phyloP scores from a whole-genome alignment of 345 rosid genomes.

The Arabidopsis arenosa region DNA sequence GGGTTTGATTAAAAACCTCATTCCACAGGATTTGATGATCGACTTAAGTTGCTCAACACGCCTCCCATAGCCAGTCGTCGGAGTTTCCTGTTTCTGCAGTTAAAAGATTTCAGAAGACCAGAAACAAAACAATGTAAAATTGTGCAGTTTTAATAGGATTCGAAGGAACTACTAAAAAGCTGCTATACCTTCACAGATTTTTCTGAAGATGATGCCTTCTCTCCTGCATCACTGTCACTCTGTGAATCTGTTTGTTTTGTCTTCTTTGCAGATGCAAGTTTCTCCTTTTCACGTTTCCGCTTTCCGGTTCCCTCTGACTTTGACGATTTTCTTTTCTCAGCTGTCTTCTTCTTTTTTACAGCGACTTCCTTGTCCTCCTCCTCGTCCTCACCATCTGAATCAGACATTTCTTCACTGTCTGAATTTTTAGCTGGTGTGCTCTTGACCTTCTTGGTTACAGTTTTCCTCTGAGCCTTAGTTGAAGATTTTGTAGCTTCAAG shows the following conservation, averaged over 20 bases:
- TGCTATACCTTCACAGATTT: slow-evolving; percentile 57
- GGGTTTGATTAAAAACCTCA: slow-evolving; percentile 60
- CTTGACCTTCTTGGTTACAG: slow-evolving; percentile 46
- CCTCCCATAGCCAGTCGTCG: slow-evolving; percentile 72
- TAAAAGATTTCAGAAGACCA: slow-evolving; percentile 13
- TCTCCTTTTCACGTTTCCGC: slow-evolving; percentile 65
- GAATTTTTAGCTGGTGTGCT: slow-evolving; percentile 50
- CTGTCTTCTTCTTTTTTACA: slow-evolving; percentile 47
- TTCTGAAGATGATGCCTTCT: slow-evolving; percentile 34
- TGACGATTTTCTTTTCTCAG: slow-evolving; percentile 60
- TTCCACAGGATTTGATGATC: slow-evolving; percentile 78
- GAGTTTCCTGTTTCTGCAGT: slow-evolving; percentile 71
- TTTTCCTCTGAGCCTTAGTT: slow-evolving; percentile 50
- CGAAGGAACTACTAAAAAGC: not conserved
- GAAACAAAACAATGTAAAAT: not conserved
- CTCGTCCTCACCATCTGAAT: slow-evolving; percentile 53
- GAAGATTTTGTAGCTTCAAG: slow-evolving; percentile 52
- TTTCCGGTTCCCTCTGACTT: slow-evolving; percentile 59
- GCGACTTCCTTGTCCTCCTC: slow-evolving; percentile 47
- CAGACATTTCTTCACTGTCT: slow-evolving; percentile 49
- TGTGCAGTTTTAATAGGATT: not conserved
- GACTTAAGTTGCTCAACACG: slow-evolving; percentile 84
- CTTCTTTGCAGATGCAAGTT: slow-evolving; percentile 54
- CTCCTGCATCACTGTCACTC: slow-evolving; percentile 53
- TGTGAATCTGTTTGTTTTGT: slow-evolving; percentile 55